These are phyloP conservation scores for Eucalyptus regnans DNA, from an alignment of 345 rosid genomes.

Conservation along the genomic window DNA sequence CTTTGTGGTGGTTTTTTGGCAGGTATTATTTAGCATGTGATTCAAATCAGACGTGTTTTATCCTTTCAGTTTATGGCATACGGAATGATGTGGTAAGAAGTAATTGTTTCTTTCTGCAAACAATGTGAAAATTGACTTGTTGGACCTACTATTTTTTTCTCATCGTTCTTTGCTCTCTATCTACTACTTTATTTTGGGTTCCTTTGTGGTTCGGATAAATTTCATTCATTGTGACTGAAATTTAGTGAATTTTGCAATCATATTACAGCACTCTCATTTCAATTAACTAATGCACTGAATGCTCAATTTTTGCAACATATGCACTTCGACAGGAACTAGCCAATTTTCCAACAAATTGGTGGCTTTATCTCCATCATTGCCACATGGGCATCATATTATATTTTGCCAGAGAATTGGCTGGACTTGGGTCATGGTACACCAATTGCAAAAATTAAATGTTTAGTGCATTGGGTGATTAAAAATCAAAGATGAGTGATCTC, in stretches of 20 bases:
- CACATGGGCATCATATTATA: neutral
- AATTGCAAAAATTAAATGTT: neutral
- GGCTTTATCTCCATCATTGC: neutral
- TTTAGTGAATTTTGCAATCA: neutral
- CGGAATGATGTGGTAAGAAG: conserved; percentile 32
- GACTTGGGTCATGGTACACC: neutral
- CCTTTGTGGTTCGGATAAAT: neutral
- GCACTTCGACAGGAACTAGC: neutral
- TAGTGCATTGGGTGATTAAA: neutral
- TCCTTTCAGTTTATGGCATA: conserved; percentile 52
- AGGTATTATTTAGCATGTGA: conserved; percentile 60
- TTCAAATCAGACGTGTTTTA: conserved; percentile 43
- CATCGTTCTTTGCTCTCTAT: neutral
- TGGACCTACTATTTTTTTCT: neutral
- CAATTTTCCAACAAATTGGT: neutral
- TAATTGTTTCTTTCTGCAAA: neutral
- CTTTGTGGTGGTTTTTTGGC: conserved; percentile 2
- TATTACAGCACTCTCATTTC: neutral
- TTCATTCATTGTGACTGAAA: neutral
- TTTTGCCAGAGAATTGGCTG: neutral
- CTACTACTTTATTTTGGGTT: neutral
- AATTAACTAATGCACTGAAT: neutral
- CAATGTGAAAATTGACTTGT: neutral
- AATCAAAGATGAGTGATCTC: neutral
- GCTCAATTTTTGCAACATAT: neutral